Conservation (phyloP, 2,329 filamentous ascomycete genomes). For the Cordyceps pruinosa region DNA sequence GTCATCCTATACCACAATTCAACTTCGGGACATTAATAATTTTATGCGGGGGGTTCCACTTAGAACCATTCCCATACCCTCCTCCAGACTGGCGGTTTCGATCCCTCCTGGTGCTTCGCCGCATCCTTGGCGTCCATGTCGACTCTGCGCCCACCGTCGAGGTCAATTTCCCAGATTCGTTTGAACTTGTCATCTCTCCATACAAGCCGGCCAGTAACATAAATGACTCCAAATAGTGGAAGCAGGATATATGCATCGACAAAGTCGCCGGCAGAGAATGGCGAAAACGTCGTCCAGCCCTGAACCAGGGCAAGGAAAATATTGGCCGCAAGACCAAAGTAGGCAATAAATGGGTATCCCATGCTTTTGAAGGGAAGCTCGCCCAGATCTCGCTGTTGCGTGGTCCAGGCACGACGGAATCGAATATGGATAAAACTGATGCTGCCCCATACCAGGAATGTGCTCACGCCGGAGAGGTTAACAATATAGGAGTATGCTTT, state of each 20-base stretch:
- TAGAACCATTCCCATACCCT: slow-evolving; percentile 36
- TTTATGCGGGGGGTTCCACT: neutral
- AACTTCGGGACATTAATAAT: neutral
- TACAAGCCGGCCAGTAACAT: slow-evolving; percentile 45
- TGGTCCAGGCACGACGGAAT: slow-evolving; percentile 57
- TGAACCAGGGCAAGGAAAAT: slow-evolving; percentile 54
- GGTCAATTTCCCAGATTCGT: slow-evolving; percentile 46
- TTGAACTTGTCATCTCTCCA: slow-evolving; percentile 45
- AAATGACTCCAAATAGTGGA: slow-evolving; percentile 53
- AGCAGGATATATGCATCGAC: slow-evolving; percentile 58
- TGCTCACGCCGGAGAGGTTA: slow-evolving; percentile 62
- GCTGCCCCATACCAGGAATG: slow-evolving; percentile 64
- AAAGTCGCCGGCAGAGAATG: slow-evolving; percentile 52
- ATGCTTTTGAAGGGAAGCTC: slow-evolving; percentile 50
- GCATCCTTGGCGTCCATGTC: slow-evolving; percentile 43
- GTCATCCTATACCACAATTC: neutral
- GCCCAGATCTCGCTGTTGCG: slow-evolving; percentile 47
- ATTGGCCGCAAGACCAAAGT: slow-evolving; percentile 51
- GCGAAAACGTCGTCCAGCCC: slow-evolving; percentile 53
- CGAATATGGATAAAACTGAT: slow-evolving; percentile 67
- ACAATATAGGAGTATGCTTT: slow-evolving; percentile 63
- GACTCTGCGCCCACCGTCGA: slow-evolving; percentile 47
- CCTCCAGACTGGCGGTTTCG: slow-evolving; percentile 35
- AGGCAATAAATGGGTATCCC: slow-evolving; percentile 52
- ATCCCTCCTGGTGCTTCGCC: slow-evolving; percentile 23